Conservation (phyloP, 176 grass and related monocot genomes). For the maize (Zea mays) region Zm-B73-REFERENCE-NAM-5.0 NC_050103.1:175203001-175203500, state of each 20-base stretch:
- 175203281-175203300: background rate
- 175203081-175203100: background rate
- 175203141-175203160: background rate
- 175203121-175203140: background rate
- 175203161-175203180: conserved; percentile 46
- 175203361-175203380: background rate
- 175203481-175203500: too few relatives aligned
- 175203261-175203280: conserved; percentile 44
- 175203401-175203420: background rate
- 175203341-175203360: conserved; percentile 13
- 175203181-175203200: conserved; percentile 24
- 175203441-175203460: too few relatives aligned
- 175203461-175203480: too few relatives aligned
- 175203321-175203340: conserved; percentile 36
- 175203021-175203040: background rate
- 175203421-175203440: background rate
- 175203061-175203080: background rate
- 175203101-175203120: background rate
- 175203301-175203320: background rate
- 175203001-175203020: background rate
- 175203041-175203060: background rate
- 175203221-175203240: conserved; percentile 32
- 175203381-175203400: conserved; percentile 44
- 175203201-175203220: conserved; percentile 40
- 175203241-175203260: conserved; percentile 50